Evolutionary conservation across 768 basidiomycete genomes (phyloP).

Genomic region (Boletus rubescentipes): DNA sequence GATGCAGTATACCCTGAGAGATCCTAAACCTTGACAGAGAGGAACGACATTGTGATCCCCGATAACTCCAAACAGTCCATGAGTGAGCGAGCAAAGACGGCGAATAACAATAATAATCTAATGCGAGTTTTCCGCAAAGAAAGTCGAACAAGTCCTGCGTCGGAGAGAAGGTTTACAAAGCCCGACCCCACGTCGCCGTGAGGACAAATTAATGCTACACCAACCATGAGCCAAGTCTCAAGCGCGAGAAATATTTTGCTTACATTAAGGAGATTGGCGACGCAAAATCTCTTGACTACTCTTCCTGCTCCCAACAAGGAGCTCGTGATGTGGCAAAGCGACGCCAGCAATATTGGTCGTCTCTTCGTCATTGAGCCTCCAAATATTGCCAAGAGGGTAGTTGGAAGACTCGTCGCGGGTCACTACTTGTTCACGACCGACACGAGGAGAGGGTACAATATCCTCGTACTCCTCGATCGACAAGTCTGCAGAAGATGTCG

Average conservation of each 20-base stretch:
- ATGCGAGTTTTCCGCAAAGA: constrained; percentile 21
- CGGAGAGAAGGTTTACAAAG: background rate
- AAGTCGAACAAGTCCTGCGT: constrained; percentile 11
- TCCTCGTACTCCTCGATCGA: constrained; percentile 59
- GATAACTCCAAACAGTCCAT: constrained; percentile 34
- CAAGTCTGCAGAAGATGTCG: constrained; percentile 64
- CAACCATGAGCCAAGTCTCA: background rate
- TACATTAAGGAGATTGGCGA: constrained; percentile 28
- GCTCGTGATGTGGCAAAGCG: constrained; percentile 44
- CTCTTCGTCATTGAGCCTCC: constrained; percentile 74
- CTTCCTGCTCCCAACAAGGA: constrained; percentile 40
- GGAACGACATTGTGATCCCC: constrained; percentile 23
- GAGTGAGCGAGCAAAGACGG: constrained; percentile 22
- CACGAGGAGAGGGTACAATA: constrained; percentile 27
- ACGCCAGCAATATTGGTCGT: constrained; percentile 53
- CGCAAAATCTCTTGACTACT: constrained; percentile 38
- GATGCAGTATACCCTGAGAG: constrained; percentile 34
- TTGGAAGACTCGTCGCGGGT: constrained; percentile 30
- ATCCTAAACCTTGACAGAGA: constrained; percentile 30
- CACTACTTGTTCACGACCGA: constrained; percentile 27
- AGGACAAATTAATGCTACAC: background rate
- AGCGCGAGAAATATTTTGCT: background rate
- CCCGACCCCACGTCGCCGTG: background rate
- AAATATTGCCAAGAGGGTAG: constrained; percentile 53
- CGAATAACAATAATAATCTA: constrained; percentile 36